Base-by-base conservation (phyloP, 495 filamentous ascomycete species). In the Extremus antarcticus region DNA sequence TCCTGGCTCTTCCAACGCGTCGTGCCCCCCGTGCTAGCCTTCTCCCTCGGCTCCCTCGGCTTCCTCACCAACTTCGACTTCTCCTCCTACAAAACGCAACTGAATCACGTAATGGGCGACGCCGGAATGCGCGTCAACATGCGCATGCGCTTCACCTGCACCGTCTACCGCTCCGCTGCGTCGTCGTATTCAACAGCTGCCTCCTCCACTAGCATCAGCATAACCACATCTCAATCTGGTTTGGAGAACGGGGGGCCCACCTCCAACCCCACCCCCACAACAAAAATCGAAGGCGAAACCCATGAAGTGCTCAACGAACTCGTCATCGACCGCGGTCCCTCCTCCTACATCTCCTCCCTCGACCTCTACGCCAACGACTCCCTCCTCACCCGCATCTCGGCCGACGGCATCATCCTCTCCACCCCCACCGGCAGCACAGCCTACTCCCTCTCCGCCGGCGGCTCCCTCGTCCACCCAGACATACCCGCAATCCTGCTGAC, bases 251-350 rank as follows among this genome's bases (percentile, higher is more conserved):
- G 39, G 24, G 25, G 19, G n/a, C 3, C 43, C 2, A 17, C 43
- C 1, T 41, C 61, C 45, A 54, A 53, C 43, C 29, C 53, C 13
- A n/a, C 50, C 38, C 40, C 60, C 11, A 46, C 29, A 10, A 43
- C 50, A 3, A 63, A 65, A 43, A 66, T 69, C 59, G 70, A 73
- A 57, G 68, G 63, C 48, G 89, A 95, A 69, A 88, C 91, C 61
- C 95, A 94, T 57, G 90, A 95, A 67, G 90, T 97, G 13, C 79
- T 97, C 45, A 97, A 97, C 70, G 92, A 98, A 71, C 80, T 98
- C 20, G 90, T 98, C 62, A 95, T 98, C 63, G 92, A 98, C 70
- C 85, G 92, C 25, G 92, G 92, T 50, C 91, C 92, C 58, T 92
- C 87, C 40, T 86, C 91, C n/a, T 96, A 96, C 66, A 88, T 94